A percentile compares a stretch with the other conserved stretches of the same genome.
phyloP scores from a whole-genome alignment of 1,284 basidiomycete species.

The Malassezia psittaci region DNA sequence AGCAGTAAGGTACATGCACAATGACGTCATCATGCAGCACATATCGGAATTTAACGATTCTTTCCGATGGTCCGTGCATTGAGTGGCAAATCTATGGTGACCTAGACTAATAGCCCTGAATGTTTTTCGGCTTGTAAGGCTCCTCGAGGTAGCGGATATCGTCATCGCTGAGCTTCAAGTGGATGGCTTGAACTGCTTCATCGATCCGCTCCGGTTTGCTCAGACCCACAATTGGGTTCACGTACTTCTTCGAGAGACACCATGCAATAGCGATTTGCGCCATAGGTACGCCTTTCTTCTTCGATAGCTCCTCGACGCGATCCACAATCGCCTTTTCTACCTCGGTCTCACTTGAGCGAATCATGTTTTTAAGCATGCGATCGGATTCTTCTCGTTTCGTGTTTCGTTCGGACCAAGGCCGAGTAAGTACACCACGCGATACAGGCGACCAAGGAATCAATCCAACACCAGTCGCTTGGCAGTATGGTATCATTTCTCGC shows the following conservation, averaged over 20 bases:
- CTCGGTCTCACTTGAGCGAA: constrained; percentile 7
- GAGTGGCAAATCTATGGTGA: too few relatives aligned
- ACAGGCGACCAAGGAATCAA: constrained; percentile 51
- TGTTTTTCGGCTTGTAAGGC: constrained; percentile 9
- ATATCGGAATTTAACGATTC: too few relatives aligned
- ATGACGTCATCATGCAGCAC: background rate
- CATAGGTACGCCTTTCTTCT: constrained; percentile 49
- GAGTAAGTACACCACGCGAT: constrained; percentile 49
- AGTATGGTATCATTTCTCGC: constrained; percentile 60
- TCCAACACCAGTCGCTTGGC: constrained; percentile 52
- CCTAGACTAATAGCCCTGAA: background rate
- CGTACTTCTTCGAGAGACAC: constrained; percentile 19
- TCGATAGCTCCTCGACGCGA: constrained; percentile 50
- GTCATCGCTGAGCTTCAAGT: constrained; percentile 8
- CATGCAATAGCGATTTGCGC: constrained; percentile 50
- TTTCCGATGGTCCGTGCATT: too few relatives aligned
- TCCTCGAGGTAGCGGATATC: constrained; percentile 11
- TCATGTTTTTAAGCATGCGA: background rate
- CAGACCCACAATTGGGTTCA: constrained; percentile 13
- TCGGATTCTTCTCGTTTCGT: constrained; percentile 3
- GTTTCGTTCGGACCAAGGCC: constrained; percentile 24
- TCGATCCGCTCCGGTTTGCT: constrained; percentile 15
- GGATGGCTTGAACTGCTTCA: constrained; percentile 8
- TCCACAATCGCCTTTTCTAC: constrained; percentile 17
- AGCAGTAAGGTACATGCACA: background rate